Conservation (phyloP, 176 grass and related monocot species). For the Zizania latifolia region DNA sequence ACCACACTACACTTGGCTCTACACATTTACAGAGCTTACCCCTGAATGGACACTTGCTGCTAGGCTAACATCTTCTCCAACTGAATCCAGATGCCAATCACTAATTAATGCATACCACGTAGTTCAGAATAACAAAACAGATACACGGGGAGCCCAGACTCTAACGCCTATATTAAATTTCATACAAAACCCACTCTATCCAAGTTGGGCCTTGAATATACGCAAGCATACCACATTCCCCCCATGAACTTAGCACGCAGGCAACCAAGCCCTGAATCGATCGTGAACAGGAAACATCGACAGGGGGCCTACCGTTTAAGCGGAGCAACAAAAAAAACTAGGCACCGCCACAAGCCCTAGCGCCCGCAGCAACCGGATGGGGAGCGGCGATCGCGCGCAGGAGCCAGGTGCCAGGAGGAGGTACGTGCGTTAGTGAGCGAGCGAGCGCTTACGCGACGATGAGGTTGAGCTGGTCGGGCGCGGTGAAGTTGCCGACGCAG, state of each 20-base stretch:
- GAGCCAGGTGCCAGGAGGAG: background rate
- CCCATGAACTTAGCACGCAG: background rate
- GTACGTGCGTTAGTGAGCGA: background rate
- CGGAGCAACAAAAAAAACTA: background rate
- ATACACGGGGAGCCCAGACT: background rate
- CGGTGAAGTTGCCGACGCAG: constrained; percentile 89
- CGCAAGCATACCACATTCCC: background rate
- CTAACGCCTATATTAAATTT: background rate
- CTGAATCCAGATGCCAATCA: background rate
- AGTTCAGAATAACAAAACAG: background rate
- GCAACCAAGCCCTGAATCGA: background rate
- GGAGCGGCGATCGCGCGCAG: background rate
- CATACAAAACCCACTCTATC: background rate
- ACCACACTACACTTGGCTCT: no score
- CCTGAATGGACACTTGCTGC: background rate
- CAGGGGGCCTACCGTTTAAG: background rate
- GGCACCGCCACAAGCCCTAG: background rate
- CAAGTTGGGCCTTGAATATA: background rate
- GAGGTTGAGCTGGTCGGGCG: constrained; percentile 74
- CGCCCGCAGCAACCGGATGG: background rate
- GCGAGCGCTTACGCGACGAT: constrained; percentile 56
- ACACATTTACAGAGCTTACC: no score
- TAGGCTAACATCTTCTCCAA: background rate
- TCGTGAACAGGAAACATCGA: background rate
- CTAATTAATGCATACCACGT: background rate